These are phyloP conservation scores for Cardamine resedifolia DNA, from an alignment of 345 rosid species.

Conservation along the genomic window DNA sequence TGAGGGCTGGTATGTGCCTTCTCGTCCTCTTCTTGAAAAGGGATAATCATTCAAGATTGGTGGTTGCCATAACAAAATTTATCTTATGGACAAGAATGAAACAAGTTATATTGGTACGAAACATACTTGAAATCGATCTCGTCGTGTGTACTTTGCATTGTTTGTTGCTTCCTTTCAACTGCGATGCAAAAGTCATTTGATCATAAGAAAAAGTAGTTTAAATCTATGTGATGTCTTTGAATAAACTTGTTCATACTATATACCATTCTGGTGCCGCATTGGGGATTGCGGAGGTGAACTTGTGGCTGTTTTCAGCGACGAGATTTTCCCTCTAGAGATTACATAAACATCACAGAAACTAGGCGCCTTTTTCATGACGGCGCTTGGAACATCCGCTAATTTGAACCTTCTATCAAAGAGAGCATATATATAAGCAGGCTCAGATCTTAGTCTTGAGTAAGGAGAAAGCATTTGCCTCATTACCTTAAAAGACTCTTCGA, in stretches of 20 bases:
- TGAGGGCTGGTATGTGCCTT: conserved; percentile 46
- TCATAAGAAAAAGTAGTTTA: neutral
- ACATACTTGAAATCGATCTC: conserved; percentile 42
- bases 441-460: neutral
- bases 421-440: conserved; percentile 11
- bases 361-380: conserved; percentile 60
- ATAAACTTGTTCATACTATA: neutral
- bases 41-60: conserved; percentile 51
- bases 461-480: conserved; percentile 15
- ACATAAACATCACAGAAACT: conserved; percentile 71
- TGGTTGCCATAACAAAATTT: neutral
- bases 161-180: conserved; percentile 33
- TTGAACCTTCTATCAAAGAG: conserved; percentile 55
- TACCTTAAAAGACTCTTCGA: conserved; percentile 69
- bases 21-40: conserved; percentile 44
- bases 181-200: neutral
- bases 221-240: neutral
- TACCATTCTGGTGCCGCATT: conserved; percentile 22
- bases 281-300: conserved; percentile 37
- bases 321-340: conserved; percentile 66
- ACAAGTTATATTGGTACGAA: neutral
- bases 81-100: neutral
- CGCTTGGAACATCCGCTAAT: conserved; percentile 54
- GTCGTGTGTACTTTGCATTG: conserved; percentile 27
- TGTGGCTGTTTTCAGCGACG: conserved; percentile 57